Conservation (phyloP, 140 eudicot genomes). For the Oenanthe javanica region DNA sequence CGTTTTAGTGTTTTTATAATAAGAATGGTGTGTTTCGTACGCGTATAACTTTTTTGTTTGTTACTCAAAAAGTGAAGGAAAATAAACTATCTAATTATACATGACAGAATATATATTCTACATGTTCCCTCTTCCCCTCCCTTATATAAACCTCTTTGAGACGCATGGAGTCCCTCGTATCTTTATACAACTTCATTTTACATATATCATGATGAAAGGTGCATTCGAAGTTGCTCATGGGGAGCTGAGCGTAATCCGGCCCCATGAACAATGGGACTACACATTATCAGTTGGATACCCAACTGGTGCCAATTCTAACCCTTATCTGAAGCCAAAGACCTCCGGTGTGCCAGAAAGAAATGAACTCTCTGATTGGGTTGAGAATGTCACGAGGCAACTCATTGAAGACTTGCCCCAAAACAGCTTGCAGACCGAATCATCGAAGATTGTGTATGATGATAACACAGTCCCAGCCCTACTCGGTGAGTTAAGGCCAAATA, state of each 20-base stretch:
- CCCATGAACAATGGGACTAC: conserved; percentile 61
- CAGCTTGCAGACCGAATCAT: conserved; percentile 28
- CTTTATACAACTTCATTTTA: not conserved
- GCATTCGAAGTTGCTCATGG: conserved; percentile 41
- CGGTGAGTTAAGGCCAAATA: conserved; percentile 47
- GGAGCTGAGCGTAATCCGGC: conserved; percentile 39
- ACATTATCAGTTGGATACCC: conserved; percentile 21
- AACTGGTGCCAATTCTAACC: conserved; percentile 9
- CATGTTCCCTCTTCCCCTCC: conserved; percentile 3
- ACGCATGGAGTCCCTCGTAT: not conserved
- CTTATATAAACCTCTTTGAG: not conserved
- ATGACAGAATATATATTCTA: not conserved
- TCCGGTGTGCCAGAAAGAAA: conserved; percentile 28
- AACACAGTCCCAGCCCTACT: conserved; percentile 22
- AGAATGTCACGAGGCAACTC: conserved; percentile 67
- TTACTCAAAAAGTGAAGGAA: not conserved
- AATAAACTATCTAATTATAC: not conserved
- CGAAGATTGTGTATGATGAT: conserved; percentile 11
- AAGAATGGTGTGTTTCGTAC: no score
- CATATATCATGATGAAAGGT: conserved; percentile 30
- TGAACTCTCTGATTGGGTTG: conserved; percentile 84
- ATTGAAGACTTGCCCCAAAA: conserved; percentile 60
- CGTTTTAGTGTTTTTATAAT: no score
- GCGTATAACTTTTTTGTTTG: no score
- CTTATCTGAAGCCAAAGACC: conserved; percentile 19